A percentile compares a stretch with the other conserved stretches of the same genome.
Conservation (phyloP, 257 asterid species). For the Eustoma russellianum region DNA sequence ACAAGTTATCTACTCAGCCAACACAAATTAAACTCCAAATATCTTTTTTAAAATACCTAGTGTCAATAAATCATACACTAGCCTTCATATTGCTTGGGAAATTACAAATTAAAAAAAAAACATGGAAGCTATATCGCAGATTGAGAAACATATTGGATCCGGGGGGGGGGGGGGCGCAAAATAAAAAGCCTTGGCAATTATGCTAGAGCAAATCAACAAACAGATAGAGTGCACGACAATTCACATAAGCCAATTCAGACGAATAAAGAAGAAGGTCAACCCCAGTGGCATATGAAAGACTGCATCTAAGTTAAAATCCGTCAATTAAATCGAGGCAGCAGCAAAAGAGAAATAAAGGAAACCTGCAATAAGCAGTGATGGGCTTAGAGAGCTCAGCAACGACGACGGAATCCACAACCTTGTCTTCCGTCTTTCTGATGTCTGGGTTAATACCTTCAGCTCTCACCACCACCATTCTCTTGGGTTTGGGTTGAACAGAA, state of each 20-base stretch:
- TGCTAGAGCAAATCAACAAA: too few species aligned
- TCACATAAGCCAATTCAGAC: too few species aligned
- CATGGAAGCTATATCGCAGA: too few species aligned
- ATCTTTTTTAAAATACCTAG: too few species aligned
- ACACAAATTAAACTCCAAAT: not conserved
- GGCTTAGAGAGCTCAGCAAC: constrained; percentile 73
- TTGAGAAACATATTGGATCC: not conserved
- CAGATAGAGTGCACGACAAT: too few species aligned
- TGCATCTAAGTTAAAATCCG: not conserved
- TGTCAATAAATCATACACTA: too few species aligned
- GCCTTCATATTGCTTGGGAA: too few species aligned
- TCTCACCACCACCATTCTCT: constrained; percentile 65
- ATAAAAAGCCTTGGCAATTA: too few species aligned
- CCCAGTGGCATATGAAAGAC: not conserved
- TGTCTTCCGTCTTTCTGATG: constrained; percentile 70
- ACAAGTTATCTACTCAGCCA: not conserved
- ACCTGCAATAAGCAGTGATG: constrained; percentile 95
- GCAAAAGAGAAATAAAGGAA: not conserved
- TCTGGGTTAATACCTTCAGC: constrained; percentile 72
- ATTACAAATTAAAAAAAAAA: not conserved
- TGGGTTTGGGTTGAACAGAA: constrained; percentile 10
- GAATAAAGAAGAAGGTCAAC: too few species aligned
- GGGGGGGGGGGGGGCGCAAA: too few species aligned
- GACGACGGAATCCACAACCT: constrained; percentile 82
- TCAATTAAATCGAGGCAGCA: not conserved